Percentiles rank a stretch among this genome's conserved stretches.
Conservation (phyloP, 2,329 filamentous ascomycete genomes). For the Alternaria longipes region DNA sequence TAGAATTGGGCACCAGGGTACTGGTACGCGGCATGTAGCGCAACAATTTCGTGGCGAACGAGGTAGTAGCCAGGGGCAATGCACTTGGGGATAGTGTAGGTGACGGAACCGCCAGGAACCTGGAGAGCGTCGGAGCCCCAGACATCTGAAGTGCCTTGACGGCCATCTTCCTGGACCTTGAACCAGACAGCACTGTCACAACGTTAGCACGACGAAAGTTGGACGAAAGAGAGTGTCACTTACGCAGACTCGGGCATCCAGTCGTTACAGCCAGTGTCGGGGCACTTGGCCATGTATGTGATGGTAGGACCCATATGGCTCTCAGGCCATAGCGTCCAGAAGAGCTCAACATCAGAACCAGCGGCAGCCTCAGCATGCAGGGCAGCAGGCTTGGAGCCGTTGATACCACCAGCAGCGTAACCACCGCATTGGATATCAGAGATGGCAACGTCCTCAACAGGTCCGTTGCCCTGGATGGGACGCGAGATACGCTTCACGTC, state of each 20-base stretch:
- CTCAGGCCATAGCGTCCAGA: slow-evolving; percentile 64
- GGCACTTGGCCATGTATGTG: slow-evolving; percentile 69
- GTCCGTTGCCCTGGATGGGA: slow-evolving; percentile 66
- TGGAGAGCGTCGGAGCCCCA: slow-evolving; percentile 61
- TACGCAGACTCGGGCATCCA: slow-evolving; percentile 58
- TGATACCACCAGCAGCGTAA: slow-evolving; percentile 58
- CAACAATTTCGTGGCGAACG: slow-evolving; percentile 67
- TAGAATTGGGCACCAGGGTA: slow-evolving; percentile 68
- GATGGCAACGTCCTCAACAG: slow-evolving; percentile 62
- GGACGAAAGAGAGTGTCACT: slow-evolving; percentile 16
- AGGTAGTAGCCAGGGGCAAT: slow-evolving; percentile 65
- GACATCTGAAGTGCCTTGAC: slow-evolving; percentile 60
- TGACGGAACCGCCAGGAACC: slow-evolving; percentile 55
- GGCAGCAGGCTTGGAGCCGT: slow-evolving; percentile 63
- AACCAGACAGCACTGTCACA: slow-evolving; percentile 61
- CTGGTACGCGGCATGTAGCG: slow-evolving; percentile 58
- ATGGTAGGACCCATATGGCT: slow-evolving; percentile 64
- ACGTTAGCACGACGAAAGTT: slow-evolving; percentile 15
- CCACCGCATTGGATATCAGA: slow-evolving; percentile 67
- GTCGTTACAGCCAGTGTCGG: slow-evolving; percentile 60
- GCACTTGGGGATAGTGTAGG: slow-evolving; percentile 65
- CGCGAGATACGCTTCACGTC: slow-evolving; percentile 63
- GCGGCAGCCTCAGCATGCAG: slow-evolving; percentile 64
- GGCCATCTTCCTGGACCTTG: slow-evolving; percentile 63
- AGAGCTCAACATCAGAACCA: slow-evolving; percentile 63